Base-by-base conservation (phyloP, 2,329 filamentous ascomycete species). In the Fusarium albidum region DNA sequence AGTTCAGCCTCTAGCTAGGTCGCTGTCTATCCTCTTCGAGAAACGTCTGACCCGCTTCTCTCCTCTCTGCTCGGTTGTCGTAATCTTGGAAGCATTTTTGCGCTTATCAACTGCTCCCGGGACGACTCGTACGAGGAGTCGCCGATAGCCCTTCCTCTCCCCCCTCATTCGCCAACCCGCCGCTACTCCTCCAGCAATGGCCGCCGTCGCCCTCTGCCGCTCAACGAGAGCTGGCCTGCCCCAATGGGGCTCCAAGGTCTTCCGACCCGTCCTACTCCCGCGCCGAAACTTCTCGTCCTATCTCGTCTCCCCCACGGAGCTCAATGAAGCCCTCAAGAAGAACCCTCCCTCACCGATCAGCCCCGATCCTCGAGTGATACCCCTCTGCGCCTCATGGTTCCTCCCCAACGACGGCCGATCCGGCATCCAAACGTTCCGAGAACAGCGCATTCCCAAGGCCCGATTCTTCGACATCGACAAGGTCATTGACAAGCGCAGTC, bases 401-500 rank as follows among this genome's bases (percentile, higher is more conserved):
- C 84, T 99, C 59, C 95, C 95, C 59, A 98, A 96, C 73, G 94
- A 96, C 64, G 85, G 85, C 47, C 88, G 92, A 57, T 90, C 85
- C 42, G 95, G 95, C 47, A 85, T 90, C 64, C 82, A 95, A 60
- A 86, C 88, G 35, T 99, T 94, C 79, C 84, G 87, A 63, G 84
- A 91, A 70, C 85, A 87, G 70, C 91, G 92, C 67, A 95, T 99
- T 59, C 94, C 93, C 17, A 87, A 88, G 68, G 89, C 95, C 2
- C 90, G 92, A 27, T 99, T 98, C 83, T 99, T 99, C 73, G 93
- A 99, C 73, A 82, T 99, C 47, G 95, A 99, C 75, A 91, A 87
- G 67, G 84, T 96, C 70, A 92, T 95, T 68, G 93, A 99, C 75
- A 87, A 87, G 61, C 85, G 86, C 65, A 96, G 90, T 49, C 90